Evolutionary conservation across 75 land plant genomes (phyloP), one percentile per base, ranked within the genome.

Genomic region (Picea sitchensis): DNA sequence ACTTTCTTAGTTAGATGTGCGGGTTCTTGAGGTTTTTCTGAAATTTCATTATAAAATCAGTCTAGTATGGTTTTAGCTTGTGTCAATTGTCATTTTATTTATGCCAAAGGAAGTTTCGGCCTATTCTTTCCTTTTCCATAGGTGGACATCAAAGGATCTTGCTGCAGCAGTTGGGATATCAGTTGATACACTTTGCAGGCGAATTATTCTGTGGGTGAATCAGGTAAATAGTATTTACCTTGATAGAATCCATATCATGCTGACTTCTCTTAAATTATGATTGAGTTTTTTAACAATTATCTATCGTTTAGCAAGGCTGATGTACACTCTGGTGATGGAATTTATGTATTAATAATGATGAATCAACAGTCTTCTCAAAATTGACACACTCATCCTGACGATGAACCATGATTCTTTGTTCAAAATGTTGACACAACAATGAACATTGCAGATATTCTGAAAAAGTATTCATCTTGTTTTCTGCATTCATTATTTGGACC

Each of bases 201-300:
- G 94, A 79, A 96, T 96, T 76, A 92, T 79, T 61, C 94, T 96
- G 41, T 96, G 99, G 99, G 88, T 94, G 58, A 96, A 92, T 83
- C 92, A 96, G 91, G 99, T 96, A 80, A 82, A 51, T 5, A 9
- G 17, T 21, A 20, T 32, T 30, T 14, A 14, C 34, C 61, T 76
- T 51, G 54, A 51, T 51, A 51, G 51, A 44, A 44, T 51, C 54
- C 9, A 9, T 51, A 51, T 51, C 54, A 51, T 9, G 11, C 11
- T 8, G 54, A 51, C 54, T 0, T 51, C 54, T 51, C 54, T 8
- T 51, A 51, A 51, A 51, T 1, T 51, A 9, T 51, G 54, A 51
- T 51, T 51, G 54, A 51, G 54, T 51, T 9, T 51, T 51, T 51
- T 51, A 51, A 8, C 5, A 47, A 9, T 51, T 51, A 51, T 51